Evolutionary conservation across 1,284 basidiomycete species (phyloP).

Genomic region (Pseudozyma hubeiensis): DNA sequence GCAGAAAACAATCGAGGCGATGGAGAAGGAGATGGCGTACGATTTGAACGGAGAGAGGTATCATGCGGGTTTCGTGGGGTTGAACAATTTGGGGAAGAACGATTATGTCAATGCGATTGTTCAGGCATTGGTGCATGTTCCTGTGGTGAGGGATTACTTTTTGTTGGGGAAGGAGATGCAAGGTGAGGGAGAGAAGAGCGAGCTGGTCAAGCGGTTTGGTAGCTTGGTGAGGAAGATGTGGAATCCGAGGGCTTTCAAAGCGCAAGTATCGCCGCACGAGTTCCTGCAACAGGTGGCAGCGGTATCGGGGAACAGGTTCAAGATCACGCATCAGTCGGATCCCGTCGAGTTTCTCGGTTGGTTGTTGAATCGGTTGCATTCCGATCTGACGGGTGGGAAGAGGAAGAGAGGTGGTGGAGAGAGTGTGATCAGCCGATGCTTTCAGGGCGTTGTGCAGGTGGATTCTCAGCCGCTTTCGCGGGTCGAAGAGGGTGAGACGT

Average conservation of each 20-base stretch:
- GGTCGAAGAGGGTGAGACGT: constrained; percentile 5
- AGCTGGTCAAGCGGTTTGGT: constrained; percentile 83
- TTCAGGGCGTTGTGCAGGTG: constrained; percentile 91
- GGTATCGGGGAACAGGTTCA: constrained; percentile 87
- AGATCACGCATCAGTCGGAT: constrained; percentile 91
- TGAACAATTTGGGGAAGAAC: constrained; percentile 97
- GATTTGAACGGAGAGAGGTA: constrained; percentile 86
- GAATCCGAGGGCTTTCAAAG: constrained; percentile 83
- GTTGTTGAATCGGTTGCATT: constrained; percentile 92
- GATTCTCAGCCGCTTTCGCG: constrained; percentile 78
- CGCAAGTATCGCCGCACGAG: constrained; percentile 97
- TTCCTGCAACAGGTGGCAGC: constrained; percentile 95
- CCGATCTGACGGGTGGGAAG: constrained; percentile 78
- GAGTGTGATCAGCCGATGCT: constrained; percentile 85
- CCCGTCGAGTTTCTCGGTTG: constrained; percentile 96
- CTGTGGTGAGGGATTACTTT: constrained; percentile 84
- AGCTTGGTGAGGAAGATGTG: constrained; percentile 89
- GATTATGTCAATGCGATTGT: constrained; percentile 98
- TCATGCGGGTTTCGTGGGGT: constrained; percentile 90
- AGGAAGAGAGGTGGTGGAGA: constrained; percentile 36
- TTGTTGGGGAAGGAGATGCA: constrained; percentile 18
- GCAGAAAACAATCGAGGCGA: constrained; percentile 72
- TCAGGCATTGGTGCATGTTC: constrained; percentile 89
- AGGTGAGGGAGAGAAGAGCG: constrained; percentile 70
- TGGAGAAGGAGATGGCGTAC: constrained; percentile 72